Conservation (phyloP, 306 rosid genomes). For the Dalbergia oliveri region DNA sequence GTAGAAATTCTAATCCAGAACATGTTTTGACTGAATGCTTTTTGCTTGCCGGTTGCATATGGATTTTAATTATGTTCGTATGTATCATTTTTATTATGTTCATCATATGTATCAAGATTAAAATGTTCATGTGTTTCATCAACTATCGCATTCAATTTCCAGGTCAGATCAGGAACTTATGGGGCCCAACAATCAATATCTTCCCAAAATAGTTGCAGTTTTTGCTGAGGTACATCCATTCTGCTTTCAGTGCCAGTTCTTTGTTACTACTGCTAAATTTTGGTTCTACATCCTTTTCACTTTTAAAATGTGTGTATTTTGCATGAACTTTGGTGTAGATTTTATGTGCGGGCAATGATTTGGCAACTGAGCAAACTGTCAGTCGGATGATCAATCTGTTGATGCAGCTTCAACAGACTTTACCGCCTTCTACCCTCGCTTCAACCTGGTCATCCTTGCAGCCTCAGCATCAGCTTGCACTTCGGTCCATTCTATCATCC, state of each 20-base stretch:
- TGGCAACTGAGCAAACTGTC: constrained; percentile 89
- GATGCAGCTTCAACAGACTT: constrained; percentile 90
- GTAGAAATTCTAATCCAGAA: constrained; percentile 46
- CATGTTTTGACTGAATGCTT: constrained; percentile 33
- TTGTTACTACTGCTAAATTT: constrained; percentile 8
- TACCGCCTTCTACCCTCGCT: constrained; percentile 95
- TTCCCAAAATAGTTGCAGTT: constrained; percentile 73
- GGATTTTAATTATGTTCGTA: background rate
- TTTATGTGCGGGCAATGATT: constrained; percentile 84
- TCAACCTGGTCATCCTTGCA: constrained; percentile 97
- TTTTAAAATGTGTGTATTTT: constrained; percentile 20
- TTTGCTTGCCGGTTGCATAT: background rate
- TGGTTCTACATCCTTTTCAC: constrained; percentile 6
- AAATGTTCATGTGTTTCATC: background rate
- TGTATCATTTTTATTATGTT: too few relatives aligned
- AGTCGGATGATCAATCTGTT: constrained; percentile 86
- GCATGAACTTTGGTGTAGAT: constrained; percentile 56
- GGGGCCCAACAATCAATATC: constrained; percentile 77
- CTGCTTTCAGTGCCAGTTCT: background rate
- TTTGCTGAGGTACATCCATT: constrained; percentile 69
- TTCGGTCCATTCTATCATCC: constrained; percentile 84
- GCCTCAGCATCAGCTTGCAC: constrained; percentile 97
- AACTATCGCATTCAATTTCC: constrained; percentile 43
- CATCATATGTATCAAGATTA: background rate
- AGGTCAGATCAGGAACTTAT: constrained; percentile 77